Evolutionary conservation across 768 basidiomycete genomes (phyloP).

Genomic region (Gautieria morchelliformis): DNA sequence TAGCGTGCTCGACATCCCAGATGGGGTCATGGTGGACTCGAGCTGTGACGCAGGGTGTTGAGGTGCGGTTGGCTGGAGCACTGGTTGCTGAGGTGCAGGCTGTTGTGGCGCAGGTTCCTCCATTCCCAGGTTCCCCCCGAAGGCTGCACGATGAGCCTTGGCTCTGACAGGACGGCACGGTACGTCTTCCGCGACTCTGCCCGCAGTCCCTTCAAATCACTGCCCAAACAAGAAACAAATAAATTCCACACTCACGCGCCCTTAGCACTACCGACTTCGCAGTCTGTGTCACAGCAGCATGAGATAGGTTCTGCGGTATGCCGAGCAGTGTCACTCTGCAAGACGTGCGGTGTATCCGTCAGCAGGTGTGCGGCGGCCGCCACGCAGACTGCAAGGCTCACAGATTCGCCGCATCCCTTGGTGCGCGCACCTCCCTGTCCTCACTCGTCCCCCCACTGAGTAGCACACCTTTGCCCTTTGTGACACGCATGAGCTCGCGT

Average conservation of each 20-base stretch:
- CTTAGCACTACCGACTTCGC: conserved; percentile 63
- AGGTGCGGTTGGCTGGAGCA: no score
- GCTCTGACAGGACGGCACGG: conserved; percentile 70
- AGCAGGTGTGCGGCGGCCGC: no score
- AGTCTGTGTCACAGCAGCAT: conserved; percentile 46
- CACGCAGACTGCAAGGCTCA: conserved; percentile 22
- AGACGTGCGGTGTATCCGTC: background rate
- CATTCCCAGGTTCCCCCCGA: background rate
- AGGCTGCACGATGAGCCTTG: conserved; percentile 46
- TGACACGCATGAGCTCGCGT: conserved; percentile 67
- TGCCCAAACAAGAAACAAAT: background rate
- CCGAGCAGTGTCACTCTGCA: conserved; percentile 57
- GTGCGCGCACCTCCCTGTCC: conserved; percentile 56
- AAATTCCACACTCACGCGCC: conserved; percentile 45
- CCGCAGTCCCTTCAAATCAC: background rate
- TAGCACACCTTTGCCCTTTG: conserved; percentile 69
- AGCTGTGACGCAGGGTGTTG: background rate
- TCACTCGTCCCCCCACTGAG: conserved; percentile 59
- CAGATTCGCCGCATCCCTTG: conserved; percentile 71
- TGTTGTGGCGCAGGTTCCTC: background rate
- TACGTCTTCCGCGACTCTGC: conserved; percentile 76
- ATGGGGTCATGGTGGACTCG: background rate
- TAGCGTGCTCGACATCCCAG: background rate
- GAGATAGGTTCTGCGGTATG: conserved; percentile 57
- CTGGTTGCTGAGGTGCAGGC: no score